Evolutionary conservation across 2,329 filamentous ascomycete genomes (phyloP).

Genomic region (Pyrenophora tritici-repentis): DNA sequence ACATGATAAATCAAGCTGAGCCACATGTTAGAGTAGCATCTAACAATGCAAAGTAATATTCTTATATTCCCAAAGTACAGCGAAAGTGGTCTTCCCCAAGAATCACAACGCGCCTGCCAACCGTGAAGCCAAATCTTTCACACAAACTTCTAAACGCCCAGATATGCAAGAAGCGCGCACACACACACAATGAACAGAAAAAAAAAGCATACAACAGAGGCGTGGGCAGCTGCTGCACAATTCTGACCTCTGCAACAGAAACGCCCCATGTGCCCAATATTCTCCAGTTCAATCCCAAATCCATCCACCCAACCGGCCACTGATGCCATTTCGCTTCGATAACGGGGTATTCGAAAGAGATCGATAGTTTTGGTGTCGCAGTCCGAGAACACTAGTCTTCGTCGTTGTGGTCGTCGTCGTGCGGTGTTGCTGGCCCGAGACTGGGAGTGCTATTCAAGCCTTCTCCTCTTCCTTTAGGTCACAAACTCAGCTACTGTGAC

Average conservation of each 20-base stretch:
- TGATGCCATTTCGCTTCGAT: no score
- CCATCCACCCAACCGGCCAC: no score
- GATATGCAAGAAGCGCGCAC: slow-evolving; percentile 4
- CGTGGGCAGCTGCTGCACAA: background rate
- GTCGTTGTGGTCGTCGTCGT: no score
- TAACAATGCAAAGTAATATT: background rate
- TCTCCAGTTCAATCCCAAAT: no score
- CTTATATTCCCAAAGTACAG: background rate
- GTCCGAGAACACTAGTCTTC: no score
- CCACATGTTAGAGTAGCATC: no score
- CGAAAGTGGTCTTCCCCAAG: background rate
- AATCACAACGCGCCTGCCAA: background rate
- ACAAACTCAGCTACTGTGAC: slow-evolving; percentile 54
- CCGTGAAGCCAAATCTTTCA: background rate
- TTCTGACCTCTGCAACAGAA: no score
- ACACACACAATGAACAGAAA: background rate
- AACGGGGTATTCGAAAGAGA: no score
- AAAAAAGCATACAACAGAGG: background rate
- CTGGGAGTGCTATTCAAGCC: slow-evolving; percentile 17
- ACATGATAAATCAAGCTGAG: no score
- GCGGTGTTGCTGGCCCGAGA: background rate
- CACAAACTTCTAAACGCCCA: slow-evolving; percentile 8
- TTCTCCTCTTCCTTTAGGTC: slow-evolving; percentile 23
- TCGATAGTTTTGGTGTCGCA: no score
- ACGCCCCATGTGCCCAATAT: no score